Conservation (phyloP, 2,329 filamentous ascomycete genomes). For the Exophiala viscosa region DNA sequence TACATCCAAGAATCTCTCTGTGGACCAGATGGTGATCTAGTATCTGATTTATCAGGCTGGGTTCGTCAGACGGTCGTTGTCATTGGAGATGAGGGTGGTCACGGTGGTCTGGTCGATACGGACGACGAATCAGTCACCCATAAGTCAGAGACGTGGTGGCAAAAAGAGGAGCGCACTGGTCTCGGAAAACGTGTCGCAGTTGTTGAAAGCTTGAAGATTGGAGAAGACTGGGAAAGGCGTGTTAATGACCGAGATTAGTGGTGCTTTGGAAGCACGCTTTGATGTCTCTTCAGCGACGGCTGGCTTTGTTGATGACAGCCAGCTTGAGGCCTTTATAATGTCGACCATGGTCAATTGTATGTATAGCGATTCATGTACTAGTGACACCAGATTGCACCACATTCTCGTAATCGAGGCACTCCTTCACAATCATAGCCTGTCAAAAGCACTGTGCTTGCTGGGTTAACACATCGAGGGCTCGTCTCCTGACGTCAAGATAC, state of each 20-base stretch:
- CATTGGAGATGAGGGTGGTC: conserved; percentile 55
- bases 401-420: no score
- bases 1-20: conserved; percentile 84
- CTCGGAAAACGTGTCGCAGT: conserved; percentile 83
- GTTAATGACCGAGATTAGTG: conserved; percentile 61
- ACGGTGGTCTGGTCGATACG: conserved; percentile 76
- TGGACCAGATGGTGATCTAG: conserved; percentile 67
- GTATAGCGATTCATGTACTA: no score
- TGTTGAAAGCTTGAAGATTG: conserved; percentile 75
- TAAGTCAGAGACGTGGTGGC: conserved; percentile 60
- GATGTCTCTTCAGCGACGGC: background rate
- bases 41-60: conserved; percentile 64
- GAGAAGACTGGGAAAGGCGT: conserved; percentile 81
- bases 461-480: no score
- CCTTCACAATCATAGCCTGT: no score
- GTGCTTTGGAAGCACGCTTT: background rate
- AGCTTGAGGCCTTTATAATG: background rate
- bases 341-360: background rate
- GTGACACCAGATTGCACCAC: no score
- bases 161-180: conserved; percentile 74
- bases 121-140: conserved; percentile 57
- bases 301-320: no score
- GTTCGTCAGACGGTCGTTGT: conserved; percentile 60
- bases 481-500: no score
- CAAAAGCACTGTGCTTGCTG: no score